Evolutionary conservation across 306 rosid species (phyloP).

Genomic region (Purshia tridentata): DNA sequence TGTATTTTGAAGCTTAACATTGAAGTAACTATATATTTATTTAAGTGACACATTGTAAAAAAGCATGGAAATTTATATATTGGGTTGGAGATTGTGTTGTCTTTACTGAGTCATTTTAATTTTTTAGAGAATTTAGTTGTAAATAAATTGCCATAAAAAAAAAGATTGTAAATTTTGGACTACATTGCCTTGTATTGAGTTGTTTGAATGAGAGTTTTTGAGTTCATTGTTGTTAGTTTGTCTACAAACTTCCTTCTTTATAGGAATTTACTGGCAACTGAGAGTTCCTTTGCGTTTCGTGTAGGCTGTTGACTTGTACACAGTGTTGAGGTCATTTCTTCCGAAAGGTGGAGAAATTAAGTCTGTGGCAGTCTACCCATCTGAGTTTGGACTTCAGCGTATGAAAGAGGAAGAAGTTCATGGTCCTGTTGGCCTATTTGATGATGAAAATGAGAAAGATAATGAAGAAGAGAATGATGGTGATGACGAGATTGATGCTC

Average conservation of each 20-base stretch:
- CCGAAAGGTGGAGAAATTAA: conserved; percentile 62
- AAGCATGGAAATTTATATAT: background rate
- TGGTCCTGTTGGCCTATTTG: conserved; percentile 81
- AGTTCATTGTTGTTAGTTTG: background rate
- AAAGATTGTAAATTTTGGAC: background rate
- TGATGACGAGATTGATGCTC: conserved; percentile 43
- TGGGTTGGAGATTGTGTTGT: background rate
- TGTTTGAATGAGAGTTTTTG: background rate
- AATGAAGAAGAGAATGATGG: conserved; percentile 44
- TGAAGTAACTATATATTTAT: background rate
- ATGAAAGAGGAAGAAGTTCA: conserved; percentile 81
- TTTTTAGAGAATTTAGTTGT: background rate
- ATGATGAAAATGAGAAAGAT: conserved; percentile 41
- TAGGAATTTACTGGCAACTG: background rate
- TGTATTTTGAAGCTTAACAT: conserved; percentile 12
- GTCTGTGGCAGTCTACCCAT: conserved; percentile 79
- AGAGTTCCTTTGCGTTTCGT: conserved; percentile 6
- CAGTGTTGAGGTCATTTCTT: conserved; percentile 67
- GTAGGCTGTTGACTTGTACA: conserved; percentile 80
- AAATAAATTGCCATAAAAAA: background rate
- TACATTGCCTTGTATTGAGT: background rate
- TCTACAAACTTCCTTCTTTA: background rate
- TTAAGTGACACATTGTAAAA: background rate
- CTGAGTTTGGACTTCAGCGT: conserved; percentile 90
- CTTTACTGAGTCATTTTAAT: background rate